Evolutionary conservation across 1,284 basidiomycete genomes (phyloP).

Genomic region (Cutaneotrichosporon cyanovorans): DNA sequence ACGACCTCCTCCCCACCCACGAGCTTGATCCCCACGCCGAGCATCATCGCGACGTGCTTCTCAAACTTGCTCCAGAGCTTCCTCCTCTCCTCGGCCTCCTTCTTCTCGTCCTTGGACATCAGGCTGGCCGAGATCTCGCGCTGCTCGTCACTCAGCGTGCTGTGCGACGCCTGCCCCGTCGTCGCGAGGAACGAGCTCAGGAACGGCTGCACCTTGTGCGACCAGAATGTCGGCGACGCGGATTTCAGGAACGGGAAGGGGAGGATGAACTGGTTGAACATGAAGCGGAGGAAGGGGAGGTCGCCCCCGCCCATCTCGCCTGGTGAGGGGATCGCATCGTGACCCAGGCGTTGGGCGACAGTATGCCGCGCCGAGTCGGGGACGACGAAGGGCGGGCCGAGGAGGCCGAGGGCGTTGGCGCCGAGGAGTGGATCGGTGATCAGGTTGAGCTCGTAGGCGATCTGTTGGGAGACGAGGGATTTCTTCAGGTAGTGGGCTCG

Average conservation of each 20-base stretch:
- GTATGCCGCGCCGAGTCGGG: constrained; percentile 51
- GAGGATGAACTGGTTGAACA: constrained; percentile 82
- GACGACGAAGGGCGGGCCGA: constrained; percentile 75
- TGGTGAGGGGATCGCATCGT: constrained; percentile 11
- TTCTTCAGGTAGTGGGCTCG: constrained; percentile 95
- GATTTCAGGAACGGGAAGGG: constrained; percentile 86
- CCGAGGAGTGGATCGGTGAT: constrained; percentile 56
- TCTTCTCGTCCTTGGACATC: constrained; percentile 49
- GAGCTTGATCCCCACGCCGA: constrained; percentile 73
- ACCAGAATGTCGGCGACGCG: constrained; percentile 81
- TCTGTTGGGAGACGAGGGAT: constrained; percentile 78
- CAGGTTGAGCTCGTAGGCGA: constrained; percentile 64
- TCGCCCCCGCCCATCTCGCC: constrained; percentile 53
- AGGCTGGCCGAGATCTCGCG: constrained; percentile 30
- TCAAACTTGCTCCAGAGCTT: constrained; percentile 64
- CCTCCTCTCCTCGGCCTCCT: constrained; percentile 55
- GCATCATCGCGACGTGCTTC: constrained; percentile 70
- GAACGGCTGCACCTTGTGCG: constrained; percentile 87
- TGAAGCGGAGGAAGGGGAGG: constrained; percentile 76
- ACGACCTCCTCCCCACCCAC: constrained; percentile 78
- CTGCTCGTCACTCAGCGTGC: constrained; percentile 39
- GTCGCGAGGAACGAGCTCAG: constrained; percentile 63
- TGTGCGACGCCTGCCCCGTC: constrained; percentile 44
- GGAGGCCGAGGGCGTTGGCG: constrained; percentile 69
- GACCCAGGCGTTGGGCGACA: constrained; percentile 36